A percentile compares a stretch with the other conserved stretches of the same genome.
These are phyloP conservation scores for Allodekkera sacchari DNA, from an alignment of 805 yeast species.

Conservation along the genomic window DNA sequence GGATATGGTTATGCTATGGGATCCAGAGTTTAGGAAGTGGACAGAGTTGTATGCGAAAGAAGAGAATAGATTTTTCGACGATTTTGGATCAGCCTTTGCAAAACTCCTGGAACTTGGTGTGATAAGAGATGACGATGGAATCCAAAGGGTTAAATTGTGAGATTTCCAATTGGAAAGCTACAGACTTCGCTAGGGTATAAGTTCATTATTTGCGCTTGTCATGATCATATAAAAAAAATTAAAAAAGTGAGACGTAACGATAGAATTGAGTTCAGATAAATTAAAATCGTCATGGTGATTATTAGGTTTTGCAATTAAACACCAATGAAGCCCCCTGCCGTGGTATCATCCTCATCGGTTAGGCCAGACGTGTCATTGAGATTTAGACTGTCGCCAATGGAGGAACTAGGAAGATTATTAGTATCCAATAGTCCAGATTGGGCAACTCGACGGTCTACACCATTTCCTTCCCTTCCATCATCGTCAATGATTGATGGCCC, in stretches of 20 bases:
- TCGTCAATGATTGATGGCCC: slow-evolving; percentile 38
- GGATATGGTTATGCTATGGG: slow-evolving; percentile 58
- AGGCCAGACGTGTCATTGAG: slow-evolving; percentile 44
- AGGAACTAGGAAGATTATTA: slow-evolving; percentile 47
- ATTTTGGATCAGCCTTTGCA: slow-evolving; percentile 59
- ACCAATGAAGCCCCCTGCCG: slow-evolving; percentile 16
- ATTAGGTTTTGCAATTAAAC: slow-evolving; percentile 6
- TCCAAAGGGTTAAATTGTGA: slow-evolving; percentile 22
- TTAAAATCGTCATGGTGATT: slow-evolving; percentile 3
- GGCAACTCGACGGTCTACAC: slow-evolving; percentile 34
- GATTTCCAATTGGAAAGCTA: neutral
- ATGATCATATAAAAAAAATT: neutral
- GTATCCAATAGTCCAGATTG: slow-evolving; percentile 43
- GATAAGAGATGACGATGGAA: slow-evolving; percentile 25
- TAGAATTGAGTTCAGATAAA: neutral
- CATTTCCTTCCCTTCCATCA: slow-evolving; percentile 28
- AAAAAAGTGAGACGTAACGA: no score
- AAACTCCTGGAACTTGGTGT: slow-evolving; percentile 47
- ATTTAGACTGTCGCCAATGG: slow-evolving; percentile 34
- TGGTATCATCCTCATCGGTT: slow-evolving; percentile 36
- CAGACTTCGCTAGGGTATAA: neutral
- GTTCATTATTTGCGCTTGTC: neutral
- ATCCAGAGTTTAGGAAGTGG: slow-evolving; percentile 49
- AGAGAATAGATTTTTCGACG: slow-evolving; percentile 49
- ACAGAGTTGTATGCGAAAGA: slow-evolving; percentile 64